Evolutionary conservation across 2,329 filamentous ascomycete genomes (phyloP), one percentile per base, ranked within the genome.

Genomic region (Microcyclospora pomicola): DNA sequence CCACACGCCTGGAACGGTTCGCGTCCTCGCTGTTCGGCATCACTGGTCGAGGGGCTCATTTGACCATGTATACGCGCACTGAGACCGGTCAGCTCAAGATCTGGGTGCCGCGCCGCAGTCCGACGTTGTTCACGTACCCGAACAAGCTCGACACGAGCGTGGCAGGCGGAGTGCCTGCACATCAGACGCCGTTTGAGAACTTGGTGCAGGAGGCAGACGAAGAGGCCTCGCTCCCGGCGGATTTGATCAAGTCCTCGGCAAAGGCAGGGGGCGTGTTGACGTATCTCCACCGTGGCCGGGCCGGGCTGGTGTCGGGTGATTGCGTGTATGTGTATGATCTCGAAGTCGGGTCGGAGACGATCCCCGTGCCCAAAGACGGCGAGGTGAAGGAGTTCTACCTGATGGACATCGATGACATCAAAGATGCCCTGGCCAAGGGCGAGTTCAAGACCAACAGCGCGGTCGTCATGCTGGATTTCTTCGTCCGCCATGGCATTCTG

Each of bases 111-210:
- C 72, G 78, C 33, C 72, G 91, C 9, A 74, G 86, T 10, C 68
- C 67, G 36, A 73, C 67, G 41, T 98, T 96, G 66, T 75, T 82
- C 48, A 95, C 86, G 0, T 98, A 88, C 55, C 80, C 81, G 0
- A 73, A 81, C n/a, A 87, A 95, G 68, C 68, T 98, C 47, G 91
- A 98, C 60, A 98, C 96, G 59, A 86, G 86, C 1, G 91, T 93
- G 6, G 91, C 87, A 0, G 83, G 83, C 2, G 83, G 85, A 0
- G 77, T 96, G 48, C 77, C 80, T 57, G 82, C 83, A 0, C 81
- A 79, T 11, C 87, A 95, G 58, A 70, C 70, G 15, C 81, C 83
- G 0, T 80, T 86, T 35, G 85, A 88, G 54, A 85, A 81, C 56
- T 64, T 94, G 37, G 71, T 95, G 14, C 75, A 88, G 38, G 91